Percentiles rank a stretch among this genome's conserved stretches.
phyloP scores from a whole-genome alignment of 257 asterid species.

The Parsonsia alboflavescens region DNA sequence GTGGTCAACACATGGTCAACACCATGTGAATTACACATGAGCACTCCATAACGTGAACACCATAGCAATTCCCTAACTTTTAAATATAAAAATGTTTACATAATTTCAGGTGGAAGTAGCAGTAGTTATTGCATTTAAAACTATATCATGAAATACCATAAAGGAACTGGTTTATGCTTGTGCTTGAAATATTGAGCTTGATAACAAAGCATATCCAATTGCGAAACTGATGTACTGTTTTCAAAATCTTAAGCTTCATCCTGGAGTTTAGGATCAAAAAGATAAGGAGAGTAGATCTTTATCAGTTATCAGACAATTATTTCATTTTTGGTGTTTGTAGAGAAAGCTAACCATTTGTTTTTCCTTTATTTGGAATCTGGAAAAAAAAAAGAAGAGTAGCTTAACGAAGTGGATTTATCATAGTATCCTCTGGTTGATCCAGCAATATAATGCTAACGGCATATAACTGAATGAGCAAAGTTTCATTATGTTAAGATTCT shows the following conservation, averaged over 20 bases:
- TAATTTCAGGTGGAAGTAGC: no score
- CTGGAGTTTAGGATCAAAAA: neutral
- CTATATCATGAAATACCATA: neutral
- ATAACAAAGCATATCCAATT: neutral
- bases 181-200: neutral
- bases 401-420: neutral
- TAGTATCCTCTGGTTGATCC: neutral
- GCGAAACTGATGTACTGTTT: neutral
- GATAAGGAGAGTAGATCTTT: neutral
- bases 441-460: neutral
- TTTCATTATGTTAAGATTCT: no score
- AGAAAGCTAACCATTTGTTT: neutral
- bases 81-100: no score
- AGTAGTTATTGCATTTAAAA: neutral
- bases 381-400: neutral
- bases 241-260: neutral
- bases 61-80: no score
- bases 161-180: neutral
- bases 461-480: neutral
- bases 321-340: neutral
- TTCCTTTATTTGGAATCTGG: neutral
- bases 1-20: no score
- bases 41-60: no score
- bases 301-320: neutral
- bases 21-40: no score